Evolutionary conservation across 169 alveolate genomes (phyloP).

Genomic region (Babesia microti): DNA sequence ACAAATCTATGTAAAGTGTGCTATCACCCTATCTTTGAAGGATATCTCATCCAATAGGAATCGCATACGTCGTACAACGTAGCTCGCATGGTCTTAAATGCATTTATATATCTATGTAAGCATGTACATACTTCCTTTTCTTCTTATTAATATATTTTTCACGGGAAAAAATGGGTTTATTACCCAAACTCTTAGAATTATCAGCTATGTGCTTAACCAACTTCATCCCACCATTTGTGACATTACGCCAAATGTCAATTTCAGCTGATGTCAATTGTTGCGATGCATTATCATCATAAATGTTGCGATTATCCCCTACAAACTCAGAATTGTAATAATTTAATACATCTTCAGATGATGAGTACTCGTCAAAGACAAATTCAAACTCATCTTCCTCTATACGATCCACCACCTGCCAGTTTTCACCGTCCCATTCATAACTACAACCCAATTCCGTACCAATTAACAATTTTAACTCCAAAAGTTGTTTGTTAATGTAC

Average conservation of each 20-base stretch:
- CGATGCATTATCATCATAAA: slow-evolving; percentile 12
- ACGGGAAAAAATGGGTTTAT: slow-evolving; percentile 21
- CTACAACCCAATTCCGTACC: neutral
- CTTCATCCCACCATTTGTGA: slow-evolving; percentile 13
- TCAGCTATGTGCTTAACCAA: slow-evolving; percentile 23
- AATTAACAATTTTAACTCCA: neutral
- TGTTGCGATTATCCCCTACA: slow-evolving; percentile 22
- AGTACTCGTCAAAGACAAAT: too few relatives aligned
- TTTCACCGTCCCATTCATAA: neutral
- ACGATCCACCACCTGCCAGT: too few relatives aligned
- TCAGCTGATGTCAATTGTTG: slow-evolving; percentile 34
- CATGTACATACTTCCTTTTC: slow-evolving; percentile 8
- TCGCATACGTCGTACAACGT: slow-evolving; percentile 26
- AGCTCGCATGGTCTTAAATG: slow-evolving; percentile 26
- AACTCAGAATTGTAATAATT: neutral
- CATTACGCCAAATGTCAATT: neutral
- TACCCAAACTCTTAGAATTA: slow-evolving; percentile 34
- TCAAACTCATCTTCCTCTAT: too few relatives aligned
- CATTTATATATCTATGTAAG: slow-evolving; percentile 12
- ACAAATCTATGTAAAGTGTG: slow-evolving; percentile 4
- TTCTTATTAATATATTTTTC: slow-evolving; percentile 32
- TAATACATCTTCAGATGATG: too few relatives aligned
- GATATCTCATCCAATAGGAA: slow-evolving; percentile 29
- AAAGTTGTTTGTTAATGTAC: too few relatives aligned
- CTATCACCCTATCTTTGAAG: slow-evolving; percentile 36